phyloP scores from a whole-genome alignment of 768 basidiomycete species.

The Mycena kentingensis region DNA sequence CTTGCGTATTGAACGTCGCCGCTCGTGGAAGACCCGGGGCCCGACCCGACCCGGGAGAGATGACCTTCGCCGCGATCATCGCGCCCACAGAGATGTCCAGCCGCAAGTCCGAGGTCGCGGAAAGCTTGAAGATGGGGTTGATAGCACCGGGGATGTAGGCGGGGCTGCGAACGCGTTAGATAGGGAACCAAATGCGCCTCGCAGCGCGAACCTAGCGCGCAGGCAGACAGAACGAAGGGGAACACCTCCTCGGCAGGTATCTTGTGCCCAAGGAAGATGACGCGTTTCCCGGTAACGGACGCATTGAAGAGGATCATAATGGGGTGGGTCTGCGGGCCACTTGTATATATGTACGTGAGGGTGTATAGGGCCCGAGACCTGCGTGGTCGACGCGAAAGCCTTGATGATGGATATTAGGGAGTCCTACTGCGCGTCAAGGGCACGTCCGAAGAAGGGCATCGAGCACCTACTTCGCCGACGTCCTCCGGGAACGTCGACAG shows the following conservation, averaged over 20 bases:
- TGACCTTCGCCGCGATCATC: conserved; percentile 87
- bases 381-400: conserved; percentile 13
- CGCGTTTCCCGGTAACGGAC: conserved; percentile 90
- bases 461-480: conserved; percentile 82
- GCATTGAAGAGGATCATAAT: conserved; percentile 97
- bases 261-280: conserved; percentile 91
- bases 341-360: conserved; percentile 94
- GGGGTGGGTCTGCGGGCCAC: conserved; percentile 88
- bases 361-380: conserved; percentile 72
- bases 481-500: conserved; percentile 90
- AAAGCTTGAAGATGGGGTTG: conserved; percentile 92
- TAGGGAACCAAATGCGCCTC: conserved; percentile 83
- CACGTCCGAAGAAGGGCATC: not conserved
- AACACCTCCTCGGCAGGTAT: conserved; percentile 90
- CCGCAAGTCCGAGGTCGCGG: conserved; percentile 87
- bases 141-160: conserved; percentile 97
- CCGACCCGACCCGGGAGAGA: conserved; percentile 59
- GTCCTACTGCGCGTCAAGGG: conserved; percentile 72
- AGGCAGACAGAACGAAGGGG: conserved; percentile 89
- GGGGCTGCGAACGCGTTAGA: conserved; percentile 50
- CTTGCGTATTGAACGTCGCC: conserved; percentile 68
- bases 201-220: conserved; percentile 89
- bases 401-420: conserved; percentile 46
- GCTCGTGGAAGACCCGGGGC: no score
- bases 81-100: conserved; percentile 88